These are phyloP conservation scores for Papiliotrema nemorosa DNA, from an alignment of 1,284 basidiomycete genomes.

Conservation along the genomic window DNA sequence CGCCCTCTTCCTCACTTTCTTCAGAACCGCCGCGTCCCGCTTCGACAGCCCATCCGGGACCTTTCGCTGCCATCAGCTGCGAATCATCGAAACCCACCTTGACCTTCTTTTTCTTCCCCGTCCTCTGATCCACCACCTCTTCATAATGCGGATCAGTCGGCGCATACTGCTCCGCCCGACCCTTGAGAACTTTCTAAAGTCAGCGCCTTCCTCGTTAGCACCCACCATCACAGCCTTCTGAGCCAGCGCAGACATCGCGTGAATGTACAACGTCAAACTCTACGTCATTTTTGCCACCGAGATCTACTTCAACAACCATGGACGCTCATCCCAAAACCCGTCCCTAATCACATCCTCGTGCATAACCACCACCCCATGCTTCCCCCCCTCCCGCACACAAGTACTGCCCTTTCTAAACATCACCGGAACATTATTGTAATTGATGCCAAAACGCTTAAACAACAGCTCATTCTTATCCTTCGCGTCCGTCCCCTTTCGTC, in stretches of 20 bases:
- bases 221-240: slow-evolving; percentile 32
- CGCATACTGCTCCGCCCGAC: slow-evolving; percentile 55
- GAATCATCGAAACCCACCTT: slow-evolving; percentile 55
- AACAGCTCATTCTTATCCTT: slow-evolving; percentile 89
- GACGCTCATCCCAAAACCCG: slow-evolving; percentile 16
- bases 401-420: no score
- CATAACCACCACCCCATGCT: not conserved
- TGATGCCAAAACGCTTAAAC: slow-evolving; percentile 48
- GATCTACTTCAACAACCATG: slow-evolving; percentile 41
- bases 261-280: no score
- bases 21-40: slow-evolving; percentile 71
- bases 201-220: slow-evolving; percentile 16
- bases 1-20: slow-evolving; percentile 69
- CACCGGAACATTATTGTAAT: no score
- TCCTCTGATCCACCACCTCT: slow-evolving; percentile 59
- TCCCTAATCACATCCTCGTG: no score
- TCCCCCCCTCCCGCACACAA: no score
- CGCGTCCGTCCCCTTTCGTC: slow-evolving; percentile 72
- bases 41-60: slow-evolving; percentile 73
- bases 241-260: slow-evolving; percentile 25
- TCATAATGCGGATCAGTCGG: slow-evolving; percentile 79
- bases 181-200: slow-evolving; percentile 56
- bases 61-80: slow-evolving; percentile 56
- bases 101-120: slow-evolving; percentile 63
- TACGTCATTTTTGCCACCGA: no score